Evolutionary conservation across 208 protist genomes (phyloP), one percentile per base, ranked within the genome.

Genomic region (Acanthamoeba lenticulata): DNA sequence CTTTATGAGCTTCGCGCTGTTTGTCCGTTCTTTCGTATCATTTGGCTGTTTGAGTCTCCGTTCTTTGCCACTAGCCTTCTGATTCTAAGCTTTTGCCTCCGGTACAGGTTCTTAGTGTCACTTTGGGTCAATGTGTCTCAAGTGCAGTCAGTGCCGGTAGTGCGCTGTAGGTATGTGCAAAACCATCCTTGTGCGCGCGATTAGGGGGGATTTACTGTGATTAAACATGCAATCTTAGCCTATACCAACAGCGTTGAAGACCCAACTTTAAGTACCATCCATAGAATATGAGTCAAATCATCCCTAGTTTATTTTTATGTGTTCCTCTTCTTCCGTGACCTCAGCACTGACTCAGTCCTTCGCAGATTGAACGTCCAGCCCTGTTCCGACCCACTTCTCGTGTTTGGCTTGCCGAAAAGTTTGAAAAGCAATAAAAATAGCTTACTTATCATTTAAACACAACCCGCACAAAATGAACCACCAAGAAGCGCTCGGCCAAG

Each of bases 261-360:
- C 69, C 40, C 44, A 79, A 79, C 69, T 79, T 60, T 29, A 79
- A 79, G 69, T 79, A 79, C 69, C 69, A 79, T 79, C 69, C 69
- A 79, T 79, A 79, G 69, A 79, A 79, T 79, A 79, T 79, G 69
- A 79, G 69, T 79, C 27, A 79, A 11, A 27, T 27, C 15, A 21
- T 21, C 52, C 21, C 40, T 47, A 47, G 19, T 21, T n/a, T 15
- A 29, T 45, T 47, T 79, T 13, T 79, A 34, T 27, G 36, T 40
- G 4, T 79, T 32, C 36, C 36, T 79, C 24, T 32, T 32, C 36
- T 79, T n/a, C 3, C 21, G 4, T 21, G 52, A 27, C 15, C 52
- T 60, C 52, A 11, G 52, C 52, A 27, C 52, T 60, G 11, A 60
- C 52, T 21, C 52, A 27, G 11, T 27, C 52, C 21, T 60, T 60